Conservation (phyloP, 495 filamentous ascomycete species). For the Haplographium delicatum region DNA sequence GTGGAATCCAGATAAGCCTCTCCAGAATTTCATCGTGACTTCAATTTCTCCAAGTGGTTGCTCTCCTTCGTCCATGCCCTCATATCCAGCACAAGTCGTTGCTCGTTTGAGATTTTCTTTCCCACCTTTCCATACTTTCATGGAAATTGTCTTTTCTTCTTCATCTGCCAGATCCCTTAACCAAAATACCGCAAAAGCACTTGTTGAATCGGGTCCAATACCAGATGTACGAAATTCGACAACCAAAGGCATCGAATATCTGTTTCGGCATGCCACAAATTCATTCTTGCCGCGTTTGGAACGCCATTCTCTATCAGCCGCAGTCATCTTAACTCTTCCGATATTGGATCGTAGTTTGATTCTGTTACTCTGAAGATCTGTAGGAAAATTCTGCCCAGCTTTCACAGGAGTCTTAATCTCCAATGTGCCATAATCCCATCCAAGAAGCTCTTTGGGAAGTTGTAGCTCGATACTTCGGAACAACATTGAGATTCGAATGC, state of each 20-base stretch:
- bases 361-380: slow-evolving; percentile 38
- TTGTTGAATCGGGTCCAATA: slow-evolving; percentile 45
- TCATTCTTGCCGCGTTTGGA: slow-evolving; percentile 35
- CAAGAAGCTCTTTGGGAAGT: slow-evolving; percentile 46
- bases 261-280: slow-evolving; percentile 53
- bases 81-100: slow-evolving; percentile 30
- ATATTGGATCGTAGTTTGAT: slow-evolving; percentile 53
- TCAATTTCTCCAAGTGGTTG: slow-evolving; percentile 51
- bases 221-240: slow-evolving; percentile 53
- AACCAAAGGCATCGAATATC: slow-evolving; percentile 54
- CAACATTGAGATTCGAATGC: slow-evolving; percentile 58
- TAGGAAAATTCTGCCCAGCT: slow-evolving; percentile 32
- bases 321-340: slow-evolving; percentile 48
- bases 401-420: slow-evolving; percentile 43
- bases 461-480: slow-evolving; percentile 62
- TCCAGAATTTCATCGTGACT: slow-evolving; percentile 48
- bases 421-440: slow-evolving; percentile 64
- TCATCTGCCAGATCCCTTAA: slow-evolving; percentile 60
- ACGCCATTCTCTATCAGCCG: slow-evolving; percentile 32
- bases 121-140: slow-evolving; percentile 53
- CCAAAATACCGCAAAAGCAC: slow-evolving; percentile 62
- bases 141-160: slow-evolving; percentile 44
- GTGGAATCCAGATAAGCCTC: slow-evolving; percentile 53
- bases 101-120: slow-evolving; percentile 41
- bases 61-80: slow-evolving; percentile 36